These are phyloP conservation scores for Emmonsiellopsis sp. DNA, from an alignment of 2,329 filamentous ascomycete species.

Conservation along the genomic window DNA sequence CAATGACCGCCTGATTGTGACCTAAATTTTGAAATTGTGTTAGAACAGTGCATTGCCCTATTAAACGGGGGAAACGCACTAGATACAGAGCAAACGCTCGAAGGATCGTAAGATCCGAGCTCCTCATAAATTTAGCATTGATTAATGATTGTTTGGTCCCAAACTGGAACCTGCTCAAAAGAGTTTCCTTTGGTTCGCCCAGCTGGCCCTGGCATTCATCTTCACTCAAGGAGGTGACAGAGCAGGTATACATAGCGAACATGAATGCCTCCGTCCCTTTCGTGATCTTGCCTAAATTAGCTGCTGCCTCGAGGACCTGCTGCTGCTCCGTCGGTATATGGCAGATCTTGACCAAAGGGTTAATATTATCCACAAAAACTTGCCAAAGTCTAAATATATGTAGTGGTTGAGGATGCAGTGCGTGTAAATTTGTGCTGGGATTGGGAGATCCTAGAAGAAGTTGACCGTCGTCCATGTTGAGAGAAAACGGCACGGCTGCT, in stretches of 20 bases:
- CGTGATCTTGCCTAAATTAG: slow-evolving; percentile 34
- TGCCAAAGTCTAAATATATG: slow-evolving; percentile 63
- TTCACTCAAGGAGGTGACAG: slow-evolving; percentile 46
- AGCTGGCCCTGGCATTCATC: slow-evolving; percentile 42
- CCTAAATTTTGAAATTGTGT: slow-evolving; percentile 24
- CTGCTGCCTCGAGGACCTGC: slow-evolving; percentile 52
- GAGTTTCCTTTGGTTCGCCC: slow-evolving; percentile 26
- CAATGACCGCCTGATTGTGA: slow-evolving; percentile 18
- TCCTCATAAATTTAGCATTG: slow-evolving; percentile 34
- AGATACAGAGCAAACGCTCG: slow-evolving; percentile 47
- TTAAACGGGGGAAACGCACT: slow-evolving; percentile 28
- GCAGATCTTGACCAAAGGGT: slow-evolving; percentile 61
- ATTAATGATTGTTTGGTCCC: slow-evolving; percentile 39
- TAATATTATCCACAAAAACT: slow-evolving; percentile 62
- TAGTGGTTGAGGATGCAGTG: slow-evolving; percentile 16
- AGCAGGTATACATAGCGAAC: slow-evolving; percentile 59
- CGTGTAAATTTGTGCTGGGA: not conserved
- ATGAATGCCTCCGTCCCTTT: slow-evolving; percentile 30
- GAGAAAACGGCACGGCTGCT: not conserved
- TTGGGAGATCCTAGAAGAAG: slow-evolving; percentile 1
- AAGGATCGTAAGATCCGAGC: slow-evolving; percentile 35
- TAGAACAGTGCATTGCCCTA: not conserved
- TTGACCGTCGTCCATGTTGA: not conserved
- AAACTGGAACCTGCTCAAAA: slow-evolving; percentile 35
- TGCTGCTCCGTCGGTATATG: slow-evolving; percentile 62